phyloP scores from a whole-genome alignment of 2,329 filamentous ascomycete species.

The Fusarium setosum region DNA sequence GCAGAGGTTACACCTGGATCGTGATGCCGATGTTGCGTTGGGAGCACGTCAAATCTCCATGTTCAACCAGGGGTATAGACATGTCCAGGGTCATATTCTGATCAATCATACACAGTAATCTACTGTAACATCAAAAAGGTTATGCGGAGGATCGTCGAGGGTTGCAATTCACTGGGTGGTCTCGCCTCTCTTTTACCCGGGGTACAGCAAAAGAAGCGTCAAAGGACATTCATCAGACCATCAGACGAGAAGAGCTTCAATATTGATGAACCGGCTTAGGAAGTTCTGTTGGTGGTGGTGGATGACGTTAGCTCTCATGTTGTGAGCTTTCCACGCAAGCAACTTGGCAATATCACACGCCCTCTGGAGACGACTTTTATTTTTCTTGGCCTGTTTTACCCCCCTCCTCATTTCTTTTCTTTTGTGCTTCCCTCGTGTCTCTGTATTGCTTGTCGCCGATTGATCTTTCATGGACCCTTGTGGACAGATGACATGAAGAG shows the following conservation, averaged over 20 bases:
- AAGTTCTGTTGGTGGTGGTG: neutral
- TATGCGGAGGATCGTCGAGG: constrained; percentile 20
- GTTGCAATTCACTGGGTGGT: neutral
- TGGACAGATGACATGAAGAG: no score
- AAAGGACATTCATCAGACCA: neutral
- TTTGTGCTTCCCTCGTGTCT: constrained; percentile 1
- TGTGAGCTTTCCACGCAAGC: constrained; percentile 3
- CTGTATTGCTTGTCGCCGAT: neutral
- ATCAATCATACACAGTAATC: constrained; percentile 9
- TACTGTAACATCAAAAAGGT: constrained; percentile 13
- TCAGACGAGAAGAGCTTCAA: neutral
- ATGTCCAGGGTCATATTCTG: neutral
- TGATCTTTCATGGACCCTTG: neutral
- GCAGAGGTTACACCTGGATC: constrained; percentile 5
- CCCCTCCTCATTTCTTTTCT: constrained; percentile 9
- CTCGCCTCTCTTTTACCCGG: neutral
- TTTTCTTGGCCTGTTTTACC: neutral
- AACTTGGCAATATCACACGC: neutral
- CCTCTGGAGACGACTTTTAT: neutral
- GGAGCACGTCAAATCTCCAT: neutral
- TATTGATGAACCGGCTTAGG: neutral
- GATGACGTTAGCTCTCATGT: neutral
- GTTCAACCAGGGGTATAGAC: neutral
- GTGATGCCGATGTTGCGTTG: neutral
- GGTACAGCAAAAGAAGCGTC: neutral